Evolutionary conservation across 495 filamentous ascomycete species (phyloP), one percentile per base, ranked within the genome.

Genomic region (Trichocladium uniseriatum): DNA sequence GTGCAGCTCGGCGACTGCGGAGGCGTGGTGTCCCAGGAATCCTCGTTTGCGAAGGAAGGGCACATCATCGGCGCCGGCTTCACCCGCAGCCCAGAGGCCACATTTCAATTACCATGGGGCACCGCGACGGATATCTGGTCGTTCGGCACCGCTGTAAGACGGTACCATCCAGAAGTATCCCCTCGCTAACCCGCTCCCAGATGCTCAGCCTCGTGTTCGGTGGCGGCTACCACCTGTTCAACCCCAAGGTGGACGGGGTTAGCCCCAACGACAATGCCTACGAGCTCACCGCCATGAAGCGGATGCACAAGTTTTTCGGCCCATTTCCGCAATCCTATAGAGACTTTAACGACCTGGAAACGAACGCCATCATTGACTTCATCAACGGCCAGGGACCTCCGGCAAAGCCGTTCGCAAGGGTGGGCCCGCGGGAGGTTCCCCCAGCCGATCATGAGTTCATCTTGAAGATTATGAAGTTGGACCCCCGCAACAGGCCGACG

Each of bases 101-200:
- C 54, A 7, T 47, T 70, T 5, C 55, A 59, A 36, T 57, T 69
- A n/a, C 43, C 32, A 19, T 72, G 57, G 68, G 56, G 49, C 21
- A 65, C 68, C 43, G 29, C 56, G 31, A 70, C 69, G 5, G 71
- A 73, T 48, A 71, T 73, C 44, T 76, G 68, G 71, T 71, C 68
- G 37, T 65, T 72, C 53, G 65, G 69, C 24, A 59, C 57, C 39
- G 63, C 61, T 21, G 32, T 45, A 45, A 37, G 31, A 45, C 14
- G 16, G 13, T 37, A 5, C 35, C 35, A 37, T n/a, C 16, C 35
- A n/a, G 5, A n/a, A n/a, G n/a, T 37, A 6, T 37, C 14, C 35
- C 35, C 13, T 37, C 14, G 13, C 16, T 37, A 37, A 37, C 14
- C 35, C 14, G 16, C 24, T 13, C 40, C 39, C 15, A 43, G 40